Base-by-base conservation (phyloP, 257 asterid genomes). In the Ligustrum vulgare region DNA sequence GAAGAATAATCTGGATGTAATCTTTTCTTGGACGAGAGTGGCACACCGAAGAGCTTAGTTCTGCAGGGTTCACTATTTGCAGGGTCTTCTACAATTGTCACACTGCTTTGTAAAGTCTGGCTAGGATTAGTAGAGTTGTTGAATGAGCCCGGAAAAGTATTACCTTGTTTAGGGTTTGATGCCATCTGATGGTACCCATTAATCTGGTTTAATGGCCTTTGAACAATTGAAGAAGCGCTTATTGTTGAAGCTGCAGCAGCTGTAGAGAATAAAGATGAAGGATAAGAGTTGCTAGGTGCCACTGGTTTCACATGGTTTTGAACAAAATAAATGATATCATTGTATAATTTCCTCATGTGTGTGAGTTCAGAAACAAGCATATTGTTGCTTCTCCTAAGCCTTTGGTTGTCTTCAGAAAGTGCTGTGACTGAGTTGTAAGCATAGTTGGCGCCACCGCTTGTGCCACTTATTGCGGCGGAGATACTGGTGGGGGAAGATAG, bases 261-360 rank as follows among this genome's bases (percentile, higher is more conserved):
- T 13, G 80, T 4, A 10, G 81, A 58, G 83, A 77, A 70, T 16
- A 82, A 25, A 34, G 81, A 82, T 0, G 87, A 83, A 1, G 84
- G 81, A 65, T 76, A 85, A 0, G 88, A 71, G 51, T 81, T 89
- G 49, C 91, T 87, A 0, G 97, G 96, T 6, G 94, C 71, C 9
- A 94, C 97, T 2, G 98, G 97, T 20, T 85, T 89, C 3, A 94
- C 98, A 76, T 94, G 98, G 79, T 94, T 94, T 78, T 94, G 98
- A 23, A 94, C 98, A 65, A 94, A 94, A 82, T 94, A 94, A 7
- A 94, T 94, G 6, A 94, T 91, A 58, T 94, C 98, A 67, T 87
- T 90, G 83, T 93, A 95, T 1, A 91, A 87, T 33, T 89, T 95
- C 80, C 92, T 89, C 99, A 94, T 94, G 85, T 91, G 99, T 28